Evolutionary conservation across 2,329 filamentous ascomycete genomes (phyloP), one percentile per base, ranked within the genome.

Genomic region (Xenosphaeropsis pyriputrescens): DNA sequence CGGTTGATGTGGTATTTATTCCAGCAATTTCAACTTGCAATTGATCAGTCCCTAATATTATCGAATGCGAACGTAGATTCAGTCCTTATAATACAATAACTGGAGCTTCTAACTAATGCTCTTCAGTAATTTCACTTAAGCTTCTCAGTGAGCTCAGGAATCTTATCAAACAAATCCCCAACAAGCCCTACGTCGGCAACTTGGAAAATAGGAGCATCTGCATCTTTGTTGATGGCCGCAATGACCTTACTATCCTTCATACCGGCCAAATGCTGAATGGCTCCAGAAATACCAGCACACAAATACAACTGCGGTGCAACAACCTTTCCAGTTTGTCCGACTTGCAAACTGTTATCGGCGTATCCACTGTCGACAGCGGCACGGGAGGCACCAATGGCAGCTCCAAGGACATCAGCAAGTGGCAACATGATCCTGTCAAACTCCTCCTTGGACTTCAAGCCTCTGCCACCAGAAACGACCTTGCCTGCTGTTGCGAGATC

Each of bases 221-320:
- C 68, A 55, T 98, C 91, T 67, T 98, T 98, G 70, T 98, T 98
- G 56, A 98, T 96, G 12, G 85, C 85, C 16, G 89, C 91, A 64
- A 98, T 98, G 41, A 98, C 91, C 68, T 98, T 98, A 68, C 86
- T 95, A 57, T 98, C 91, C 72, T 98, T 98, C 91, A 98, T 98
- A 56, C 91, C 91, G 22, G 91, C 91, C 62, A 98, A 62, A 68
- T 98, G 91, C 64, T 98, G 91, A 50, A 98, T 98, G 16, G 91
- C 91, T 38, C 91, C 91, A 7, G 85, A 94, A 50, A 98, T 96
- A 54, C 91, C 91, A 11, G 89, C 88, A 38, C 86, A 93, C 49
- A 98, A 71, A 58, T 98, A 98, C 43, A 98, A 67, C 60, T 98
- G 80, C 42, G 91, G 91, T 34, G 91, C 91, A 39, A 98, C 89